phyloP scores from a whole-genome alignment of 441 rosid genomes.

The Aleurites moluccanus region DNA sequence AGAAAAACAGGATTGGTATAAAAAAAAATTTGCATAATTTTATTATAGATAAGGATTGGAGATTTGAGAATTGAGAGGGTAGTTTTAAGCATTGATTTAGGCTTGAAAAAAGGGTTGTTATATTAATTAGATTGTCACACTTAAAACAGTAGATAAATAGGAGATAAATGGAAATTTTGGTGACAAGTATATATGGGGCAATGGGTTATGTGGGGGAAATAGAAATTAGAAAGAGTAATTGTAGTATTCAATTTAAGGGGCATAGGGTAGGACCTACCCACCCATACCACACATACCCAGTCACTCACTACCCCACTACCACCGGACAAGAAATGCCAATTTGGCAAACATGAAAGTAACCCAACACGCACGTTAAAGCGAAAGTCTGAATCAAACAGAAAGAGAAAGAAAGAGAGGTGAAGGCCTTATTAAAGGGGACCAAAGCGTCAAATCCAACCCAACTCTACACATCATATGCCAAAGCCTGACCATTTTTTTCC shows the following conservation, averaged over 20 bases:
- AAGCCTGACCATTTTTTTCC: constrained; percentile 21
- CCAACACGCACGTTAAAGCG: constrained; percentile 47
- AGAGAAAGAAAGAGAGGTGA: constrained; percentile 2
- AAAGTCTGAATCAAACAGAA: constrained; percentile 10
- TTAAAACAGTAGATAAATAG: not conserved
- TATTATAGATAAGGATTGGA: too few species aligned
- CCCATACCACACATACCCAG: constrained; percentile 15
- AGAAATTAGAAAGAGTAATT: not conserved
- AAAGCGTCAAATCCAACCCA: constrained; percentile 40
- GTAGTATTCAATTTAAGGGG: constrained; percentile 4
- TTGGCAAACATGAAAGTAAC: constrained; percentile 47
- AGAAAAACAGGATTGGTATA: too few species aligned
- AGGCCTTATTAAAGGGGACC: constrained; percentile 28
- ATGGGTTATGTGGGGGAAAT: too few species aligned
- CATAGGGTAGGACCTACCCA: constrained; percentile 30
- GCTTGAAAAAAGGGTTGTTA: too few species aligned
- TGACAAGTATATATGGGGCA: not conserved
- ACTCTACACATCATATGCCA: constrained; percentile 29
- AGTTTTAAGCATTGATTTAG: too few species aligned
- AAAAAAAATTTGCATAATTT: too few species aligned
- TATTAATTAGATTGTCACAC: too few species aligned
- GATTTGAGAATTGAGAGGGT: too few species aligned
- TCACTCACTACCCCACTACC: constrained; percentile 22
- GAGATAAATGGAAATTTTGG: not conserved
- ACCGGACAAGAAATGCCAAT: constrained; percentile 43